Base-by-base conservation (phyloP, 2,329 filamentous ascomycete genomes). In the Curvularia verruculosa region DNA sequence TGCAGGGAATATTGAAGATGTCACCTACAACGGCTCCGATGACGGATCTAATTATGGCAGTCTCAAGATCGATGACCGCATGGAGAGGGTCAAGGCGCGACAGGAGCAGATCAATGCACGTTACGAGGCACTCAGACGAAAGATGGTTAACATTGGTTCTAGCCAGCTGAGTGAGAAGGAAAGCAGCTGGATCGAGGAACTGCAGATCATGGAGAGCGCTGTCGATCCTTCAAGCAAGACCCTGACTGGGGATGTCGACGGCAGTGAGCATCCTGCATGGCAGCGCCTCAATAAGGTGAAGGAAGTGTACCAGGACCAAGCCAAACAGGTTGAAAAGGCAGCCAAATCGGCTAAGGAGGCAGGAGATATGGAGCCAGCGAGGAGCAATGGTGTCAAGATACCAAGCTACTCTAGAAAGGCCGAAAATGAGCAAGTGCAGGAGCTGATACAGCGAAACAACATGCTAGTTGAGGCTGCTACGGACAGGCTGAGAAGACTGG, bases 81-180 rank as follows among this genome's bases (percentile, higher is more conserved):
- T 90, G 36, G 73, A 81, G 36, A 77, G 76, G 31, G 86, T 84
- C 9, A 81, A 81, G 58, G 77, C 80, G 37, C 83, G 83, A 15
- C 87, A 90, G 62, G 78, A 81, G 52, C 80, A 81, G 54, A 79
- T 91, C 34, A 77, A 79, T 6, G 78, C 83, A 62, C 81, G 88
- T 13, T 81, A 90, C 43, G 88, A 91, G 61, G 79, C 76, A 15
- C 74, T 91, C 43, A 78, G 81, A 59, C 79, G 78, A 54, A 83
- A 80, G 64, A 77, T 82, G 69, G 67, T 69, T 19, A 75, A 68
- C 59, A 71, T 86, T 10, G 79, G 80, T 45, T 81, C 81, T 47
- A 79, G 81, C 13, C 83, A 87, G 59, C 77, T 89, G 37, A 88
- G 85, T 67, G 85, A 85, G 54, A 87, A 85, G 72, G 87, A 89